Conservation (phyloP, 148 eudicot species). For the Salicornia ramosissima region DNA sequence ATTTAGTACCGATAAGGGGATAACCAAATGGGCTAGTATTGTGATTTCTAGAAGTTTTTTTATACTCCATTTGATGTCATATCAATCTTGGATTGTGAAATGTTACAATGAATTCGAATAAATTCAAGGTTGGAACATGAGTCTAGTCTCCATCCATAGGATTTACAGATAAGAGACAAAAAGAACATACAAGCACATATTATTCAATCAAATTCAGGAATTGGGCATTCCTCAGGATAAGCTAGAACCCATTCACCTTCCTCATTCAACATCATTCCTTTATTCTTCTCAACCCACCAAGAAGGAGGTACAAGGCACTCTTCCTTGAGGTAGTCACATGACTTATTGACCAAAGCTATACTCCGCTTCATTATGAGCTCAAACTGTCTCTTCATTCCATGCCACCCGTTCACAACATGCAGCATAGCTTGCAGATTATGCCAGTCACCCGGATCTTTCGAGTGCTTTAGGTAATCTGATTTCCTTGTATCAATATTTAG, state of each 20-base stretch:
- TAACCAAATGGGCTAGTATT: too few species aligned
- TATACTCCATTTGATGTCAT: too few species aligned
- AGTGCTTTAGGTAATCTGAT: constrained; percentile 54
- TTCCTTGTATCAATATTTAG: constrained; percentile 55
- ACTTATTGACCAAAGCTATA: constrained; percentile 70
- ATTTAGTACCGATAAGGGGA: too few species aligned
- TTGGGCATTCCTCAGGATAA: constrained; percentile 25
- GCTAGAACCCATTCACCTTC: constrained; percentile 60
- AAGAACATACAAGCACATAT: neutral
- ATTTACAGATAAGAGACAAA: neutral
- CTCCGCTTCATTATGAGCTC: constrained; percentile 52
- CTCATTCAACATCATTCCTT: constrained; percentile 54
- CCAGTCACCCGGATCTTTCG: constrained; percentile 64
- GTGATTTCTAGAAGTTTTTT: too few species aligned
- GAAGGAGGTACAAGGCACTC: constrained; percentile 66
- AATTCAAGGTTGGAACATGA: neutral
- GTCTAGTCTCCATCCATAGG: neutral
- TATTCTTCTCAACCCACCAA: constrained; percentile 88
- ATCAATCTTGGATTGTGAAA: neutral
- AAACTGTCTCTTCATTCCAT: constrained; percentile 46
- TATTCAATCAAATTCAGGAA: constrained; percentile 25
- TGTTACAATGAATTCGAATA: neutral
- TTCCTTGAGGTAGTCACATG: constrained; percentile 52
- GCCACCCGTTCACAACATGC: constrained; percentile 65
- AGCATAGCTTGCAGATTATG: constrained; percentile 70